These are phyloP conservation scores for Cordyceps militaris DNA, from an alignment of 2,329 filamentous ascomycete genomes.

Conservation along the genomic window DNA sequence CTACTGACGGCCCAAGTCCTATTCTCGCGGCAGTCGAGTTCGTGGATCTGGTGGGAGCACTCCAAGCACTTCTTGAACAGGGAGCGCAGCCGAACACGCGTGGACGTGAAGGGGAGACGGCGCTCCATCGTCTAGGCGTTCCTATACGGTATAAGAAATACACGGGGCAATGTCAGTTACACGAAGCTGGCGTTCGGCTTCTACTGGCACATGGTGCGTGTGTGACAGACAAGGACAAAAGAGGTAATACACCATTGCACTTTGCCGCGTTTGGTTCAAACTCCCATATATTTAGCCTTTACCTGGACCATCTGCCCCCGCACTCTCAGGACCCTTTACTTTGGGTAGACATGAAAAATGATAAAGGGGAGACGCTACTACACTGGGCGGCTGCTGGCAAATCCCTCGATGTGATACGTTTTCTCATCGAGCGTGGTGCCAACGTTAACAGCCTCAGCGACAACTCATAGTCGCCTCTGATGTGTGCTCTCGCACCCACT, in stretches of 20 bases:
- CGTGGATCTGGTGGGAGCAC: conserved; percentile 1
- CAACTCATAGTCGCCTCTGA: conserved; percentile 2
- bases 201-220: background rate
- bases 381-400: conserved; percentile 1
- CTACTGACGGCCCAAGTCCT: background rate
- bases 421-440: conserved; percentile 1
- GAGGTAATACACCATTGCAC: background rate
- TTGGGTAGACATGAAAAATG: conserved; percentile 1
- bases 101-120: background rate
- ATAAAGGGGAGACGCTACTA: background rate
- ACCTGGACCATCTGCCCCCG: background rate
- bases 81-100: background rate
- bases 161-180: background rate
- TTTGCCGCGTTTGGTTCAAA: background rate
- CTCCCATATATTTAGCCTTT: background rate
- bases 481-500: conserved; percentile 2
- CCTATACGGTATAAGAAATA: background rate
- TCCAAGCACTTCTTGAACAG: background rate
- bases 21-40: conserved; percentile 2
- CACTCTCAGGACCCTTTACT: background rate
- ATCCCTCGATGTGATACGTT: background rate
- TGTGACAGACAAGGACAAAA: background rate
- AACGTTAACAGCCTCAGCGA: background rate
- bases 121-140: background rate
- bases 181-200: background rate